Evolutionary conservation across 129 eudicot species (phyloP).

Genomic region (Artemisia tridentata): DNA sequence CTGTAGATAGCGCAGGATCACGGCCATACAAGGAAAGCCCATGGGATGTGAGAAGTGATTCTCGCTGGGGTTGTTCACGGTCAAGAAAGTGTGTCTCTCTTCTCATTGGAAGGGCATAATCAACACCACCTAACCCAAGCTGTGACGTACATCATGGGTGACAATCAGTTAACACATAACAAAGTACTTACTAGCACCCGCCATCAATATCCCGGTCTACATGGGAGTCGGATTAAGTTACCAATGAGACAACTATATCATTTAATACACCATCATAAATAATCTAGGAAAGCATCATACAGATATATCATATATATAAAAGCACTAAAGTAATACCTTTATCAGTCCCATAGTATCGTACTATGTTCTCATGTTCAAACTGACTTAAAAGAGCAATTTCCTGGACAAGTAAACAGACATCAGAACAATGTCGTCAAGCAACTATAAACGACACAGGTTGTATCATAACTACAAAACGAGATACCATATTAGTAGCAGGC

Average conservation of each 20-base stretch:
- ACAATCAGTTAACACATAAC: no score
- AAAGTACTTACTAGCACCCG: no score
- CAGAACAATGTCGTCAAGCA: conserved; percentile 3
- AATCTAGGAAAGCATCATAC: conserved; percentile 15
- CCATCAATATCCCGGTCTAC: no score
- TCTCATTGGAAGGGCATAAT: conserved; percentile 48
- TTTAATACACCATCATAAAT: conserved; percentile 1
- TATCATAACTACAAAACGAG: no score
- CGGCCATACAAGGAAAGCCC: conserved; percentile 61
- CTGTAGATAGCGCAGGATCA: conserved; percentile 39
- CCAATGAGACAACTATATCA: conserved; percentile 1
- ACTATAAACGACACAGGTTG: neutral
- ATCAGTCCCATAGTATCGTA: conserved; percentile 77
- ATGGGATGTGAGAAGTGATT: conserved; percentile 40
- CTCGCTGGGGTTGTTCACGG: conserved; percentile 66
- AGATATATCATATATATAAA: neutral
- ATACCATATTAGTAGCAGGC: neutral
- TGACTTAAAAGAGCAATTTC: conserved; percentile 88
- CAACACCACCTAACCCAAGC: conserved; percentile 33
- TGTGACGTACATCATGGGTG: neutral
- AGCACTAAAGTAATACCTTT: conserved; percentile 49
- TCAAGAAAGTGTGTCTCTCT: conserved; percentile 60
- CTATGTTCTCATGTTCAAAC: conserved; percentile 91
- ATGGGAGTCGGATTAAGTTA: neutral
- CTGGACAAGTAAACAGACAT: conserved; percentile 38